Evolutionary conservation across 169 alveolate species (phyloP), one percentile per base, ranked within the genome.

Genomic region (Ichthyophthirius multifiliis): DNA sequence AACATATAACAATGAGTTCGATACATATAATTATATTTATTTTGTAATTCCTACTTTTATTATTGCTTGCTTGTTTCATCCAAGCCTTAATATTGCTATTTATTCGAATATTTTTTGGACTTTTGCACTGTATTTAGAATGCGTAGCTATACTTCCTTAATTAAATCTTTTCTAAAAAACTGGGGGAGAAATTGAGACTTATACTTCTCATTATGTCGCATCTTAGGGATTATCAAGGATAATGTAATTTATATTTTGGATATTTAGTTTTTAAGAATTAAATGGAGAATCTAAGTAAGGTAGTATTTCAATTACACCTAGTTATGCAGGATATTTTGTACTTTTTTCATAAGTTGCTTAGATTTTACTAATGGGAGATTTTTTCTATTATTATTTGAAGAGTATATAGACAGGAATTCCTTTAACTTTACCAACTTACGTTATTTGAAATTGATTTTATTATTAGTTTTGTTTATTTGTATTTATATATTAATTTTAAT

Each of bases 91-190:
- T 76, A 64, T 74, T 76, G 76, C 73, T 39, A 41, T 84, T 35
- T 84, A 86, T 37, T 83, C 85, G 32, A 93, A 91, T 75, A 83
- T 88, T 34, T 82, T 87, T 6, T 91, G 95, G 95, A 85, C 92
- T 48, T 88, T 88, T 79, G 85, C 92, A 13, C 65, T 91, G 45
- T 91, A 91, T 62, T 74, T 91, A 78, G 94, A 91, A 83, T 78
- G 94, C 44, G 62, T 86, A 23, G 93, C 94, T 3, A 83, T 88
- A 77, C 73, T 88, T 63, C 94, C 95, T 18, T 86, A 91, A 74
- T 84, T 88, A 43, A 77, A 84, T 43, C 47, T 91, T 43, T 86
- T 91, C 79, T 67, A 88, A n/a, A 82, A 86, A 77, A 82, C 83
- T 78, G 92, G 88, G 41, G 94, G 94, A 31, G 90, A 85, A 80